Evolutionary conservation across 2,329 filamentous ascomycete species (phyloP), one percentile per base, ranked within the genome.

Genomic region (Orbilia quercus): DNA sequence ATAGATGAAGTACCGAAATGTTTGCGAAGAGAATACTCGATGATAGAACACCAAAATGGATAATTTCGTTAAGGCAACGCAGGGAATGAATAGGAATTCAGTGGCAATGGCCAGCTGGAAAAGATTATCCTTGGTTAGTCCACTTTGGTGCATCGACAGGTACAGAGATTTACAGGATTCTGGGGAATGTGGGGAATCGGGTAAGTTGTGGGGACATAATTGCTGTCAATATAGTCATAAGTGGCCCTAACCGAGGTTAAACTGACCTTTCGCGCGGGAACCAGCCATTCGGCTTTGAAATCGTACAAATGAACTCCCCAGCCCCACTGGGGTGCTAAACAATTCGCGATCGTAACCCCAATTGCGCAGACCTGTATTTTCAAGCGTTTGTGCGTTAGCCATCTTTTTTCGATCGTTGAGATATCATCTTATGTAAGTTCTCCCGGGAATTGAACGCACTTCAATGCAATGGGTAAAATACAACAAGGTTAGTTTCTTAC

Each of bases 11-110:
- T 42, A 48, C 20, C 72, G 59, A 55, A 75, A 75, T 7, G 50
- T 53, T 20, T 25, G 51, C 12, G 60, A 66, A 11, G 70, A 74
- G 36, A 74, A 74, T n/a, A 83, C 80, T 9, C 82, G 78, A 1
- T 82, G 77, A 65, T 83, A 83, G 28, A 80, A 81, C 2, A 79
- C 64, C 1, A 83, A 78, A 28, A 83, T 83, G 0, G 82, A 83
- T 1, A 80, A 60, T 66, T 83, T 83, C 16, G 81, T 79, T 1
- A 82, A 71, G 0, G 78, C 78, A 0, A 81, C 82, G 4, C 81
- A 79, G 20, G 81, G 79, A 6, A 82, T 50, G 67, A 82, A 83
- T 5, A 82, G 75, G 14, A 79, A 80, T 76, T 83, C 81, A 0
- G 77, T 80, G 4, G 81, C 80, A 11, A 83, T 78, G 11, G 82